These are phyloP conservation scores for Solanum hybrid DNA, from an alignment of 305 asterid species.

Conservation along the genomic window DNA sequence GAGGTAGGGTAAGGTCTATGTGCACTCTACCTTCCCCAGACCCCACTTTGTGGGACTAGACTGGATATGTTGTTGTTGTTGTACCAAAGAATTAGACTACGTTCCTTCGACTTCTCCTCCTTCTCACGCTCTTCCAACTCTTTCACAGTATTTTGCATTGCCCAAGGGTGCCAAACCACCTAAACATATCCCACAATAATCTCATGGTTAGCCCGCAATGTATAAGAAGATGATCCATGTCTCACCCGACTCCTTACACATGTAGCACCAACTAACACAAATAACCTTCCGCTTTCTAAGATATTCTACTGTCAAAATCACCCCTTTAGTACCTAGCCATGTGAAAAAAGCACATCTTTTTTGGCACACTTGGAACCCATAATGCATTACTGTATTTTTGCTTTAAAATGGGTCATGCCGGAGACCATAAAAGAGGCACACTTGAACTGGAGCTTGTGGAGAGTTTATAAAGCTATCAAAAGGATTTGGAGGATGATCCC, in stretches of 20 bases:
- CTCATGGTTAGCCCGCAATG: not conserved
- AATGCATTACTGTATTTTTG: not conserved
- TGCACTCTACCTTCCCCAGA: not conserved
- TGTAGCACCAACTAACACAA: not conserved
- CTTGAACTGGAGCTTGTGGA: not conserved
- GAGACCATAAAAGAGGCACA: not conserved
- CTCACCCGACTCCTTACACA: not conserved
- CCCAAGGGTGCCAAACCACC: not conserved
- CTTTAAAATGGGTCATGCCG: not conserved
- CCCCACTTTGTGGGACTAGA: not conserved
- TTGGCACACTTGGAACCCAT: not conserved
- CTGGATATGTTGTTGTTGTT: not conserved
- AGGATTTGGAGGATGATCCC: not conserved
- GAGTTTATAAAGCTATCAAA: not conserved
- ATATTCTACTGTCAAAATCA: not conserved
- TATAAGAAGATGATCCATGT: not conserved
- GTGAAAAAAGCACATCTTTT: not conserved
- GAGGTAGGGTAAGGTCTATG: not conserved
- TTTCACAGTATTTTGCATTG: not conserved
- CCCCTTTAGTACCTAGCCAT: not conserved
- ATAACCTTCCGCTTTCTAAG: not conserved
- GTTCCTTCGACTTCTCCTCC: not conserved
- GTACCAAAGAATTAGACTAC: not conserved
- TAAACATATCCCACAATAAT: not conserved
- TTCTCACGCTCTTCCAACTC: not conserved